Percentiles rank a stretch among this genome's conserved stretches.
phyloP scores from a whole-genome alignment of 352 stramenopile species.

The Pythium aquatile region DNA sequence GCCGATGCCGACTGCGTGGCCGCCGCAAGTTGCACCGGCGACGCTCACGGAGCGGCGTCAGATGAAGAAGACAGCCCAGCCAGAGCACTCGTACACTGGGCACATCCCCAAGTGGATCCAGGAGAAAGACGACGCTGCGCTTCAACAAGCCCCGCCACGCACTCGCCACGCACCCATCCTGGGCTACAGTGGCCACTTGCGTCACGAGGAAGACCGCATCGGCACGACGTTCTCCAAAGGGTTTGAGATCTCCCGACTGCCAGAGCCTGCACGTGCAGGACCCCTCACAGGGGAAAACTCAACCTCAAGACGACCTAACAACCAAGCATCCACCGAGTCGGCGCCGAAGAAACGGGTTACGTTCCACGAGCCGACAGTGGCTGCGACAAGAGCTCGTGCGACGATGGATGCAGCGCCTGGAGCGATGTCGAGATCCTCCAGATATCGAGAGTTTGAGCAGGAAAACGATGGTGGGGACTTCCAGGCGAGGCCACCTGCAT shows the following conservation, averaged over 20 bases:
- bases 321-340: background rate
- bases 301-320: background rate
- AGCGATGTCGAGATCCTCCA: constrained; percentile 13
- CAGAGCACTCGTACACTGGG: constrained; percentile 70
- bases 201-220: constrained; percentile 54
- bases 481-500: constrained; percentile 5
- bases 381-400: background rate
- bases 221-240: constrained; percentile 71
- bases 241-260: constrained; percentile 33
- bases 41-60: constrained; percentile 51
- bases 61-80: constrained; percentile 69
- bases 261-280: background rate
- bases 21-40: constrained; percentile 33
- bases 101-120: constrained; percentile 30
- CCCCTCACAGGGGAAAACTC: constrained; percentile 2
- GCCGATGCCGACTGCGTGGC: constrained; percentile 17
- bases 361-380: background rate
- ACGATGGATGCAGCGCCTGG: background rate
- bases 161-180: constrained; percentile 45
- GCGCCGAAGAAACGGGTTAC: constrained; percentile 10
- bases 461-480: constrained; percentile 44
- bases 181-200: constrained; percentile 62
- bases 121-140: constrained; percentile 15
- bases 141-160: constrained; percentile 19
- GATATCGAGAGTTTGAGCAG: constrained; percentile 31